These are phyloP conservation scores for Blastobotrys malaysiensis DNA, from an alignment of 1,139 yeast genomes.

Conservation along the genomic window DNA sequence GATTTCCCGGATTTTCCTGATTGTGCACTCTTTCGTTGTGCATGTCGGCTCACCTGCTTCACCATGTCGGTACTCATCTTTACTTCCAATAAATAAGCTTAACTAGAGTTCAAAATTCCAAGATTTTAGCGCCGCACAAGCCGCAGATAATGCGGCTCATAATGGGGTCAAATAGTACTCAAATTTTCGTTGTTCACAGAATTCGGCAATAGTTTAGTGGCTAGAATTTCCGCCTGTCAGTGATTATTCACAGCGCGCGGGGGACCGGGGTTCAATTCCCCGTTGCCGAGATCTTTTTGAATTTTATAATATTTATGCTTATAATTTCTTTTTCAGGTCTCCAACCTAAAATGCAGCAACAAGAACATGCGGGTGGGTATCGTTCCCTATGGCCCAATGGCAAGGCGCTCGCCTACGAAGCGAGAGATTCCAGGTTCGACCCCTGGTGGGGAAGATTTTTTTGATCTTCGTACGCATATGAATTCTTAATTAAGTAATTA, in stretches of 20 bases:
- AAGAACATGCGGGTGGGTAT: not conserved
- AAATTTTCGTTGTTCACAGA: no score
- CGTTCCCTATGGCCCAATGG: not conserved
- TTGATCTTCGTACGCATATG: not conserved
- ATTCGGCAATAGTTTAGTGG: not conserved
- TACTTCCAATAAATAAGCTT: no score
- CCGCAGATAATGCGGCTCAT: not conserved
- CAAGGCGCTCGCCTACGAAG: slow-evolving; percentile 1
- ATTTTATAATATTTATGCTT: no score
- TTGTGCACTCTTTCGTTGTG: no score
- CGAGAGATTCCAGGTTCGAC: slow-evolving; percentile 1
- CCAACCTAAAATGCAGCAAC: not conserved
- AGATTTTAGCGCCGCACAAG: not conserved
- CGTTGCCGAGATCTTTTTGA: not conserved
- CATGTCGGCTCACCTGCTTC: no score
- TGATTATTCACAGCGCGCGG: not conserved
- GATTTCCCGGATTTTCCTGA: no score
- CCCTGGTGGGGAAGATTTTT: not conserved
- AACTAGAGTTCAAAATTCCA: no score
- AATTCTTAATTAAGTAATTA: no score
- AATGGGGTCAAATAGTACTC: no score
- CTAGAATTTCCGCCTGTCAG: not conserved
- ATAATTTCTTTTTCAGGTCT: not conserved
- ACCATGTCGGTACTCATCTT: no score
- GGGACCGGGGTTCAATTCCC: slow-evolving; percentile 1